phyloP scores from a whole-genome alignment of 1,139 yeast species.

The Debaryomyces robertsiae region DNA sequence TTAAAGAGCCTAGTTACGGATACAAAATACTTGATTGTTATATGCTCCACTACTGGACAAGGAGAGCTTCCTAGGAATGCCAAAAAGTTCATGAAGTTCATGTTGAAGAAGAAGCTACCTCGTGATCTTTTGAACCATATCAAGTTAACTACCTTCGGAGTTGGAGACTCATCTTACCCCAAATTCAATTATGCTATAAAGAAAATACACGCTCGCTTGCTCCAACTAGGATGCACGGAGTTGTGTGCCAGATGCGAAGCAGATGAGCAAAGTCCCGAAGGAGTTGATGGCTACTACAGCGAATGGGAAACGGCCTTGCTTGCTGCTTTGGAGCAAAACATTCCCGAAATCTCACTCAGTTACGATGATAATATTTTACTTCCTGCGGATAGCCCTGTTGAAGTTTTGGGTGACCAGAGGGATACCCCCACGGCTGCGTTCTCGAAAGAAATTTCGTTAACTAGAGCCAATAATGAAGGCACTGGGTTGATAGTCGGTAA shows the following conservation, averaged over 20 bases:
- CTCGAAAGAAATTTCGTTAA: slow-evolving; percentile 22
- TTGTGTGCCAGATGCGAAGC: slow-evolving; percentile 79
- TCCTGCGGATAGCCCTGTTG: slow-evolving; percentile 43
- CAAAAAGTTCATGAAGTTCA: slow-evolving; percentile 67
- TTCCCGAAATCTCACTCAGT: slow-evolving; percentile 30
- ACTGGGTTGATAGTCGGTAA: slow-evolving; percentile 35
- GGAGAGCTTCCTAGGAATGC: slow-evolving; percentile 90
- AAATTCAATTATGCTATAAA: slow-evolving; percentile 83
- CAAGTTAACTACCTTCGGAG: slow-evolving; percentile 73
- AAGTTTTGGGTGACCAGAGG: slow-evolving; percentile 25
- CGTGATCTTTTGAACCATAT: slow-evolving; percentile 61
- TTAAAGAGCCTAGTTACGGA: slow-evolving; percentile 51
- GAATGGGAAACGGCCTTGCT: slow-evolving; percentile 70
- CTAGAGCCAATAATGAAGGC: slow-evolving; percentile 19
- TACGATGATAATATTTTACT: slow-evolving; percentile 41
- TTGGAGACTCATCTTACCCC: slow-evolving; percentile 95
- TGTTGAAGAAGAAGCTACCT: slow-evolving; percentile 71
- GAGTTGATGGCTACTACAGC: slow-evolving; percentile 73
- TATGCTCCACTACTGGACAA: slow-evolving; percentile 94
- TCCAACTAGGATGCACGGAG: slow-evolving; percentile 81
- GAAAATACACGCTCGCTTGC: slow-evolving; percentile 74
- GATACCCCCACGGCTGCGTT: slow-evolving; percentile 17
- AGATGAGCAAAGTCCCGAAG: slow-evolving; percentile 81
- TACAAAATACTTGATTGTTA: slow-evolving; percentile 55
- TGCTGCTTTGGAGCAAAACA: slow-evolving; percentile 37